Conservation (phyloP, 257 asterid genomes). For the Lycium barbarum region DNA sequence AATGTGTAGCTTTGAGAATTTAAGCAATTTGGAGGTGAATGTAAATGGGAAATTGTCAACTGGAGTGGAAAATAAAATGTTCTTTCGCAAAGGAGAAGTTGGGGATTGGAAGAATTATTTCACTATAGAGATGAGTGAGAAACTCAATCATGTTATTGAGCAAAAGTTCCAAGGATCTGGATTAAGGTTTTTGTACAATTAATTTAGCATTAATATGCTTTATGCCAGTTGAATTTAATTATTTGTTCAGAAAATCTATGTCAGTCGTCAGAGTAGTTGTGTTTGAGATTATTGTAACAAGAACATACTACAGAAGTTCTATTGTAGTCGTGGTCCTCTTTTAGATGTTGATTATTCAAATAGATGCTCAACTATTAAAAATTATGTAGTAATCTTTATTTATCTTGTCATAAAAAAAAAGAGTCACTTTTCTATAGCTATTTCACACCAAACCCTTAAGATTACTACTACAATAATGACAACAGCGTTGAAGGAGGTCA, state of each 20-base stretch:
- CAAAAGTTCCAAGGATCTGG: conserved; percentile 16
- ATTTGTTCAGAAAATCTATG: too few species aligned
- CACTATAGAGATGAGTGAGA: conserved; percentile 21
- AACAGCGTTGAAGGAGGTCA: too few species aligned
- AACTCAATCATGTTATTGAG: neutral
- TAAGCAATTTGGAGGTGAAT: conserved; percentile 35
- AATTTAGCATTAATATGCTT: neutral
- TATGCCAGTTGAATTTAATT: neutral
- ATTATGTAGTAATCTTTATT: too few species aligned
- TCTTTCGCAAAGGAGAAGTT: conserved; percentile 27
- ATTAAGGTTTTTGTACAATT: neutral
- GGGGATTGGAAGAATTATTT: conserved; percentile 34
- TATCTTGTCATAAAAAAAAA: neutral
- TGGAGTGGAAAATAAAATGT: neutral
- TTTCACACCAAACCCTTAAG: too few species aligned
- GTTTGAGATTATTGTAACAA: too few species aligned
- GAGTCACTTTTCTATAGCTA: too few species aligned
- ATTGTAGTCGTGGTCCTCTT: too few species aligned
- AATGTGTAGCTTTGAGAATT: conserved; percentile 30
- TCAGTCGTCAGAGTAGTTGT: too few species aligned
- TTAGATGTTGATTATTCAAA: too few species aligned
- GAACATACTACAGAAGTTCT: too few species aligned
- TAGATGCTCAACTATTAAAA: too few species aligned
- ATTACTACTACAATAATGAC: too few species aligned
- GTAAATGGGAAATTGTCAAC: conserved; percentile 24